These are phyloP conservation scores for Lepidium aucheri DNA, from an alignment of 345 rosid genomes.

Conservation along the genomic window DNA sequence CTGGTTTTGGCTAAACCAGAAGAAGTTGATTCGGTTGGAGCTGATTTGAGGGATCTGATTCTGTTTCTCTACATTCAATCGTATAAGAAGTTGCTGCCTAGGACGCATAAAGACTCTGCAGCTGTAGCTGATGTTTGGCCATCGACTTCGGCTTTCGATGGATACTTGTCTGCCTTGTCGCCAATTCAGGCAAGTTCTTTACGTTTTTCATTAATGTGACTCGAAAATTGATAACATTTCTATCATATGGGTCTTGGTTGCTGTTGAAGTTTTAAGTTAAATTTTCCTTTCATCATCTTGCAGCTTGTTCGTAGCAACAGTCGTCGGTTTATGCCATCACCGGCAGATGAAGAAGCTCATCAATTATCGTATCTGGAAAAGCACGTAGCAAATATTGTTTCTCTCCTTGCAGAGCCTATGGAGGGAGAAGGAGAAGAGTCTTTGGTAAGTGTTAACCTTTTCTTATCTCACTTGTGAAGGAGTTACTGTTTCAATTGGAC, in stretches of 20 bases:
- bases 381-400: conserved; percentile 73
- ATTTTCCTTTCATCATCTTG: conserved; percentile 22
- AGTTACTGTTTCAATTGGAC: neutral
- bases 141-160: conserved; percentile 95
- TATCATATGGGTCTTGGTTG: neutral
- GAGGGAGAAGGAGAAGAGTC: conserved; percentile 83
- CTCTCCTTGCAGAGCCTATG: conserved; percentile 77
- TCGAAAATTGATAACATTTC: neutral
- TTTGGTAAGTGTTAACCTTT: conserved; percentile 47
- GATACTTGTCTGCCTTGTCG: conserved; percentile 82
- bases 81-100: conserved; percentile 78
- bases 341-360: conserved; percentile 93
- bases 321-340: conserved; percentile 93
- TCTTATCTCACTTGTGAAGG: neutral
- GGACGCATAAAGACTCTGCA: conserved; percentile 85
- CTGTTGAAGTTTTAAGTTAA: neutral
- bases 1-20: conserved; percentile 43
- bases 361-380: conserved; percentile 90
- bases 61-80: conserved; percentile 86
- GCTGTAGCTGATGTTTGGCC: conserved; percentile 99
- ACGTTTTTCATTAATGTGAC: conserved; percentile 1
- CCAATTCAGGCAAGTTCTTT: conserved; percentile 71
- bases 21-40: conserved; percentile 57
- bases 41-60: conserved; percentile 79
- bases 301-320: conserved; percentile 96